Evolutionary conservation across 163 green algal species (phyloP).

Genomic region (Scenedesmus sp.): DNA sequence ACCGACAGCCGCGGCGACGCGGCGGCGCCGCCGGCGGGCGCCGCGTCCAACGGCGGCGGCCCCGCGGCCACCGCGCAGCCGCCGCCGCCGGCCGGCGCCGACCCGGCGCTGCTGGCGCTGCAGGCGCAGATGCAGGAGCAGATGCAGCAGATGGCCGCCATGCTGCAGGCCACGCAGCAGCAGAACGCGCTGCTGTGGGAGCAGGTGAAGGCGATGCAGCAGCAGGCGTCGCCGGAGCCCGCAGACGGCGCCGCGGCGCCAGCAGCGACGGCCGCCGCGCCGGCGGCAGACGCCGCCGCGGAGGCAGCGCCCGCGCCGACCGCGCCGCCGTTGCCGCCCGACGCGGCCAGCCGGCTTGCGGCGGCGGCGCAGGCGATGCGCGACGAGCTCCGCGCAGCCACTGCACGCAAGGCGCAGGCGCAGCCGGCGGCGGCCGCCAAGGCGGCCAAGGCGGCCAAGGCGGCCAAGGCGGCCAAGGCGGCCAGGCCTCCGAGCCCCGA

Average conservation of each 20-base stretch:
- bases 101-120: not conserved
- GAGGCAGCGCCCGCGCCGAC: not conserved
- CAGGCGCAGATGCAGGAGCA: slow-evolving; percentile 39
- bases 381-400: no score
- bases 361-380: no score
- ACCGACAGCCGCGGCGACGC: no score
- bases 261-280: not conserved
- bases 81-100: slow-evolving; percentile 1
- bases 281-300: not conserved
- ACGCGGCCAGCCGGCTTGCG: no score
- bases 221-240: slow-evolving; percentile 14
- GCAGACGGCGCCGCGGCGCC: not conserved
- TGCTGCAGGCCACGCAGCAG: slow-evolving; percentile 38
- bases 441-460: not conserved
- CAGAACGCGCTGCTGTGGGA: slow-evolving; percentile 31
- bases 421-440: slow-evolving; percentile 7
- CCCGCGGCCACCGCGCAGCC: no score
- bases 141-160: slow-evolving; percentile 20
- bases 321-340: no score
- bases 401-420: not conserved
- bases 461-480: not conserved
- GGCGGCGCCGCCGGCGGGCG: no score
- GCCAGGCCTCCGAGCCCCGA: not conserved
- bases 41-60: no score
- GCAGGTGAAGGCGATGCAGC: slow-evolving; percentile 50